These are phyloP conservation scores for Plicaturopsis crispa DNA, from an alignment of 768 basidiomycete species.

Conservation along the genomic window DNA sequence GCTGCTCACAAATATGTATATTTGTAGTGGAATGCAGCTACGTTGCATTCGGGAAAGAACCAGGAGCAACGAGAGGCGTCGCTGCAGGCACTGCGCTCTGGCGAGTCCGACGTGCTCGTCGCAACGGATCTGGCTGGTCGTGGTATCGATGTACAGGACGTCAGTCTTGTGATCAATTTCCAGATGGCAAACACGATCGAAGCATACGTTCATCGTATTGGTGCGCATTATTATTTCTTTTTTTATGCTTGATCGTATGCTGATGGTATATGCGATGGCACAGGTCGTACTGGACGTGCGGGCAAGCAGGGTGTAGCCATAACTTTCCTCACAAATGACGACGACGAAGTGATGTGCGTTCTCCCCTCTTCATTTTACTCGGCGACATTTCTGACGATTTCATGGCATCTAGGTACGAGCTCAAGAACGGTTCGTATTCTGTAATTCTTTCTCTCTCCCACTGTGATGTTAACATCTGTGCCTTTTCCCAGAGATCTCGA, in stretches of 20 bases:
- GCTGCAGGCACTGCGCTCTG: constrained; percentile 76
- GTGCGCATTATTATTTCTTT: constrained; percentile 33
- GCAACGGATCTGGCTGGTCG: constrained; percentile 97
- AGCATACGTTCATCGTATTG: constrained; percentile 96
- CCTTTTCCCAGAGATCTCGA: constrained; percentile 67
- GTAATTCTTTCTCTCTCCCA: constrained; percentile 5
- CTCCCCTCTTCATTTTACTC: constrained; percentile 9
- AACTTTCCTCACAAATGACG: constrained; percentile 93
- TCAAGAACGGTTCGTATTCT: constrained; percentile 70
- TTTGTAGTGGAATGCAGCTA: constrained; percentile 78
- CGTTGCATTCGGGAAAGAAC: constrained; percentile 94
- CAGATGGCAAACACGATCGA: constrained; percentile 97
- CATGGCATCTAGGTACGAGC: constrained; percentile 69
- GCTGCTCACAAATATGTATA: constrained; percentile 3
- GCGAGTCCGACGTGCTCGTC: constrained; percentile 83
- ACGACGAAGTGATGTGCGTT: constrained; percentile 93
- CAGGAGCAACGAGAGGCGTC: constrained; percentile 97
- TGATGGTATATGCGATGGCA: constrained; percentile 6
- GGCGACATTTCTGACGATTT: constrained; percentile 9
- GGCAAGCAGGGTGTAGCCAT: constrained; percentile 92
- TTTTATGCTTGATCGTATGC: background rate
- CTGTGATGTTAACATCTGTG: constrained; percentile 5
- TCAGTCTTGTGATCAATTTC: constrained; percentile 93
- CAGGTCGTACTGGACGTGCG: constrained; percentile 95
- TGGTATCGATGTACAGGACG: constrained; percentile 98